Evolutionary conservation across 1,139 yeast genomes (phyloP), one percentile per base, ranked within the genome.

Genomic region (Tardiomyces digboiensis): DNA sequence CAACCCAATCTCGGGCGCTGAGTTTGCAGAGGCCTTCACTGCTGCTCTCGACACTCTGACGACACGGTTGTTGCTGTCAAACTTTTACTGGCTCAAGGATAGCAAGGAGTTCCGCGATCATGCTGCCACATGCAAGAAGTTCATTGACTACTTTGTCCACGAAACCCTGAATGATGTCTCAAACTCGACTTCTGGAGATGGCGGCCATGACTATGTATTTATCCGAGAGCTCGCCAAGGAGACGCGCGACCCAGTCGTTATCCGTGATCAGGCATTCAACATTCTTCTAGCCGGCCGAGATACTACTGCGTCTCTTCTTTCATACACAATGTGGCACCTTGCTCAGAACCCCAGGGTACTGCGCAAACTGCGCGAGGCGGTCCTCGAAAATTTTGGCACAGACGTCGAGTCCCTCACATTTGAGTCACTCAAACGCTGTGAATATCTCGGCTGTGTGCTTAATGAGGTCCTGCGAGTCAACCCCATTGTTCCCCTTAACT

Each of bases 241-340:
- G 51, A 71, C 77, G 4, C 65, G 70, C 51, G 68, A 73, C 53
- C 75, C 74, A 8, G 57, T 51, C 41, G 65, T 66, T 13, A 67
- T 74, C 51, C 66, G 75, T 43, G 76, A 73, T 53, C 77, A 73
- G 56, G 62, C 70, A 42, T 63, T 74, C 51, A 73, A 72, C 53
- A 71, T 74, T 48, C 59, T 74, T 50, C 60, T 73, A 33, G 77
- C 78, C 21, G 77, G 76, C 21, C 64, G 78, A 52, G 77, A 73
- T 52, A 76, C 82, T 40, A 76, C 81, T 16, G 80, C 81, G 1
- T 74, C 76, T 2, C 61, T 75, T 39, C 67, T 76, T 44, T 70
- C 76, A 5, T 75, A 72, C 58, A 53, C 66, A 12, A 64, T 75
- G 43, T 72, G 62, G 50, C 75, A 72, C 52, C 62, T 75, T 48